Conservation (phyloP, 2,329 filamentous ascomycete genomes). For the Fusarium newnesense region DNA sequence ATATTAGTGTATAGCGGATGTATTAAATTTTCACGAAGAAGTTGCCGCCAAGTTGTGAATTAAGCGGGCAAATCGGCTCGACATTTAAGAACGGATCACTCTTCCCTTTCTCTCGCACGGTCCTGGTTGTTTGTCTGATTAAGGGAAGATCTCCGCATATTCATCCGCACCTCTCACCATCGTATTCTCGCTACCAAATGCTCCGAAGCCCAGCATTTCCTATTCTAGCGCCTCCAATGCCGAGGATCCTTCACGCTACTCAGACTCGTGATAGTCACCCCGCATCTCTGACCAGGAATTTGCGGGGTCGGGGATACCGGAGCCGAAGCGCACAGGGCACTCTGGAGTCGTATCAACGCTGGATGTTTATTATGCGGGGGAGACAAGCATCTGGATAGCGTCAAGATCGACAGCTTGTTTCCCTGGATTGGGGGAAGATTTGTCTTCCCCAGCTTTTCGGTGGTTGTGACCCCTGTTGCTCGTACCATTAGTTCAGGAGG, state of each 20-base stretch:
- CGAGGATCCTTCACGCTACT: background rate
- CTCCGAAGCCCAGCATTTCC: background rate
- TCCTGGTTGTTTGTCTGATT: rapidly evolving
- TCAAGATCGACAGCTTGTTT: conserved; percentile 3
- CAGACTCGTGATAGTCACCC: conserved; percentile 9
- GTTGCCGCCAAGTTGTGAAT: rapidly evolving
- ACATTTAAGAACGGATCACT: rapidly evolving
- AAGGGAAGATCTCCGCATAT: background rate
- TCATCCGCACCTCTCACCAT: background rate
- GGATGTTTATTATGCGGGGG: background rate
- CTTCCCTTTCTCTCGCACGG: rapidly evolving
- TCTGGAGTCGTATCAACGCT: background rate
- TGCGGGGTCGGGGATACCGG: conserved; percentile 15
- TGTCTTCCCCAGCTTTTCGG: background rate
- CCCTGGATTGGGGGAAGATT: background rate
- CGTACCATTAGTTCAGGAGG: background rate
- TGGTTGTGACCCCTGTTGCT: background rate
- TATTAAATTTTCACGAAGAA: rapidly evolving
- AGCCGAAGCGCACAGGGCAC: background rate
- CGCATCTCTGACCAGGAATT: background rate
- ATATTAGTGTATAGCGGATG: too few species aligned
- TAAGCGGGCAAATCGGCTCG: conserved; percentile 12
- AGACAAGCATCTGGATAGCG: background rate
- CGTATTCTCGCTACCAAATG: background rate
- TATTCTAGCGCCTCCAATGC: background rate